A percentile compares a stretch with the other conserved stretches of the same genome.
phyloP scores from a whole-genome alignment of 768 basidiomycete genomes.

The Termitomyces heimii region DNA sequence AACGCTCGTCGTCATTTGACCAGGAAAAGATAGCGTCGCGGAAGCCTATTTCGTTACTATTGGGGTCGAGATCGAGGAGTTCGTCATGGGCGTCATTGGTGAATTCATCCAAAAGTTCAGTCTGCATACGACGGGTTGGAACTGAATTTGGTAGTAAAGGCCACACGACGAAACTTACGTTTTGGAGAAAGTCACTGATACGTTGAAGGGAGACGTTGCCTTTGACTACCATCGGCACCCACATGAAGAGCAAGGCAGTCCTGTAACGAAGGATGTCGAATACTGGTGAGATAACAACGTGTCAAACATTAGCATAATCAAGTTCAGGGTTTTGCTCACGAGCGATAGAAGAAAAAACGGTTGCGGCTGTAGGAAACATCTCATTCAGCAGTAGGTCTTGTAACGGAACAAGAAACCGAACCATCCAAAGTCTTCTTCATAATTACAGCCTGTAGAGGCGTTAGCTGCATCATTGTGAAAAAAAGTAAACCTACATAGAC shows the following conservation, averaged over 20 bases:
- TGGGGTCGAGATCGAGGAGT: conserved; percentile 4
- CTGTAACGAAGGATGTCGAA: conserved; percentile 55
- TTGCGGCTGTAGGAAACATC: conserved; percentile 1
- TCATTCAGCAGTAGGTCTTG: not conserved
- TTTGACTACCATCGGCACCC: conserved; percentile 16
- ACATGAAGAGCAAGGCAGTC: conserved; percentile 28
- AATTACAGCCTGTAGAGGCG: conserved; percentile 3
- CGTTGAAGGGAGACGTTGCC: conserved; percentile 63
- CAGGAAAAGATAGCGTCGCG: conserved; percentile 50
- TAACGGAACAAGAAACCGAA: not conserved
- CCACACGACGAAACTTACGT: conserved; percentile 16
- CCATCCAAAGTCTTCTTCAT: conserved; percentile 11
- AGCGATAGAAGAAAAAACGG: conserved; percentile 12
- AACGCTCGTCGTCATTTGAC: conserved; percentile 27
- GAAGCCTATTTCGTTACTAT: conserved; percentile 39
- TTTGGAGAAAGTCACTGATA: conserved; percentile 30
- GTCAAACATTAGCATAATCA: not conserved
- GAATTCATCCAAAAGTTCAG: conserved; percentile 42
- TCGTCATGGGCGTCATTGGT: conserved; percentile 11
- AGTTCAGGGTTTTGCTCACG: not conserved
- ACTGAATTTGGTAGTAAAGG: not conserved
- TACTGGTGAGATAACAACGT: conserved; percentile 24
- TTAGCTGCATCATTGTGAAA: not conserved
- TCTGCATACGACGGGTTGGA: conserved; percentile 18
- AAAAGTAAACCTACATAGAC: conserved; percentile 25